Evolutionary conservation across 305 asterid species (phyloP).

Genomic region (Fraxinus greggii): DNA sequence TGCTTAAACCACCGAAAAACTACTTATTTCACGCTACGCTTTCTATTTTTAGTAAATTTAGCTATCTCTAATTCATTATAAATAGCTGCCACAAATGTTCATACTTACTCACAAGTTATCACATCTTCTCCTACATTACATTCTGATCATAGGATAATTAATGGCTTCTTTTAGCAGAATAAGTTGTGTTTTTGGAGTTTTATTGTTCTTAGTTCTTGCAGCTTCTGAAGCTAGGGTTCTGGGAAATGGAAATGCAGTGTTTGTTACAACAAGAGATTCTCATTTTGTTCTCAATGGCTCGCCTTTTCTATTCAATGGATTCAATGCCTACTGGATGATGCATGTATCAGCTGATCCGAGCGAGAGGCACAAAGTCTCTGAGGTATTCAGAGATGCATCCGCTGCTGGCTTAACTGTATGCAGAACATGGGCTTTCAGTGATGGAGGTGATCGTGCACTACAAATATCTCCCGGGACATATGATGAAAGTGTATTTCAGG

Average conservation of each 20-base stretch:
- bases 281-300: slow-evolving; percentile 37
- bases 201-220: slow-evolving; percentile 17
- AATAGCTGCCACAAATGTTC: neutral
- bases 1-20: neutral
- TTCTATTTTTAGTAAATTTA: neutral
- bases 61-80: neutral
- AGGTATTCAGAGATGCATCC: slow-evolving; percentile 40
- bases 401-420: slow-evolving; percentile 52
- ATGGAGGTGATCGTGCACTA: slow-evolving; percentile 44
- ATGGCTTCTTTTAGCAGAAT: slow-evolving; percentile 19
- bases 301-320: slow-evolving; percentile 47
- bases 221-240: slow-evolving; percentile 25
- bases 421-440: slow-evolving; percentile 62
- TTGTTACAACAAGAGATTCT: slow-evolving; percentile 28
- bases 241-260: slow-evolving; percentile 17
- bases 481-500: slow-evolving; percentile 53
- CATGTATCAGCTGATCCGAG: slow-evolving; percentile 38
- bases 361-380: slow-evolving; percentile 40
- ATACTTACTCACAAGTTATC: neutral
- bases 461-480: slow-evolving; percentile 55
- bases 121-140: neutral
- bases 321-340: slow-evolving; percentile 64
- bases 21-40: neutral
- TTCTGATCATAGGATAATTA: neutral
- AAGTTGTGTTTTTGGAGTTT: neutral